A percentile compares a stretch with the other conserved stretches of the same genome.
These are phyloP conservation scores for Carex arenaria DNA, from an alignment of 202 grass and related monocot species.

Conservation along the genomic window DNA sequence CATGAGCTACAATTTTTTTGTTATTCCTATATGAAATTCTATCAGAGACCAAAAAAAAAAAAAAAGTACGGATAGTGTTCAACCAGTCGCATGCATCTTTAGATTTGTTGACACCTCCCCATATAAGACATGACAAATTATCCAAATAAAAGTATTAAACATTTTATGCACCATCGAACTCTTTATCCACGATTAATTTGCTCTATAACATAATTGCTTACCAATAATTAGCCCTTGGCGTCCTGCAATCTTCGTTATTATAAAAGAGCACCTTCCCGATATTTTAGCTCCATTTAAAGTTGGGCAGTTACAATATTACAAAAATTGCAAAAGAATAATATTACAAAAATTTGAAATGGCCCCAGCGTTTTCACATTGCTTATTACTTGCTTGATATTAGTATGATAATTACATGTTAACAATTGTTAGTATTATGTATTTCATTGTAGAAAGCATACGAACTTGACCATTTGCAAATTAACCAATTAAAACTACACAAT, in stretches of 20 bases:
- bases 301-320: not conserved
- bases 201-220: too few species aligned
- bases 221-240: too few species aligned
- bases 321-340: not conserved
- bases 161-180: not conserved
- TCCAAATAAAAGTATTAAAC: not conserved
- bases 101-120: not conserved
- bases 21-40: too few species aligned
- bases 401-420: not conserved
- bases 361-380: not conserved
- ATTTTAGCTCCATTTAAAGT: not conserved
- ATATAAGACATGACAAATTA: not conserved
- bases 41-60: too few species aligned
- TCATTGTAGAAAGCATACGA: not conserved
- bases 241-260: too few species aligned
- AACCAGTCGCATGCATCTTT: not conserved
- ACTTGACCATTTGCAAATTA: not conserved
- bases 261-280: not conserved
- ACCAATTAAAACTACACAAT: slow-evolving; percentile 21
- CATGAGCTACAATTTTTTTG: too few species aligned
- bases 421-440: too few species aligned
- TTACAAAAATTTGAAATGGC: not conserved
- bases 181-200: too few species aligned
- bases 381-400: not conserved
- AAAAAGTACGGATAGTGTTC: not conserved